These are phyloP conservation scores for Ajuga chamaepitys DNA, from an alignment of 257 asterid genomes.

Conservation along the genomic window DNA sequence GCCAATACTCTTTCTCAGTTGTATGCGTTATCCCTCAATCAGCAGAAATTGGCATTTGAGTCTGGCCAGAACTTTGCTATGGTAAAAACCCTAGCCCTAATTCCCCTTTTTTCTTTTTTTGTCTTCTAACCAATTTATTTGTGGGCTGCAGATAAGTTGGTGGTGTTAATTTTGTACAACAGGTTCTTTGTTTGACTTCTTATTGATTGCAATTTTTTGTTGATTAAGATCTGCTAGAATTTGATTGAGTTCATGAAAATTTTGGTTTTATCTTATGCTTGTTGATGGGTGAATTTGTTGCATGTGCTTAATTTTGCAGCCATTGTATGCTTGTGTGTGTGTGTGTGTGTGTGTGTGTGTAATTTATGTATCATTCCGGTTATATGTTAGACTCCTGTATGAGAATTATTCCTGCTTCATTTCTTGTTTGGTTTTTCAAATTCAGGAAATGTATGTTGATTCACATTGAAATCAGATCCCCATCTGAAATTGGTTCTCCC, in stretches of 20 bases:
- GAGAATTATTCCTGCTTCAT: neutral
- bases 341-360: neutral
- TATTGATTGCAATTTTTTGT: neutral
- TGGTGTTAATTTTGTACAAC: neutral
- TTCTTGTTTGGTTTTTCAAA: neutral
- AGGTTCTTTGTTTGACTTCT: neutral
- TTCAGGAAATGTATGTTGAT: neutral
- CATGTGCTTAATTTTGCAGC: neutral
- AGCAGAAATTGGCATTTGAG: conserved; percentile 8
- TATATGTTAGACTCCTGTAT: neutral
- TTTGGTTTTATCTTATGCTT: neutral
- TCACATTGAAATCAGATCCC: neutral
- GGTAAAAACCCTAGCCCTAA: conserved; percentile 14
- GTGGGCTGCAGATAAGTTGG: neutral
- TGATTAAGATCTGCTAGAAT: neutral
- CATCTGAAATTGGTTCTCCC: neutral
- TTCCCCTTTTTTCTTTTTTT: neutral
- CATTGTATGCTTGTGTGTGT: neutral
- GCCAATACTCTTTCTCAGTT: conserved; percentile 8
- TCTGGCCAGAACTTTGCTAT: conserved; percentile 11
- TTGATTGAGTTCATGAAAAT: neutral
- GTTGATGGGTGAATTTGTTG: neutral
- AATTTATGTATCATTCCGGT: neutral
- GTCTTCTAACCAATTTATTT: neutral
- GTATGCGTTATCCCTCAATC: neutral